phyloP scores from a whole-genome alignment of 1,139 yeast genomes.

The Tardiomyces depauwii region DNA sequence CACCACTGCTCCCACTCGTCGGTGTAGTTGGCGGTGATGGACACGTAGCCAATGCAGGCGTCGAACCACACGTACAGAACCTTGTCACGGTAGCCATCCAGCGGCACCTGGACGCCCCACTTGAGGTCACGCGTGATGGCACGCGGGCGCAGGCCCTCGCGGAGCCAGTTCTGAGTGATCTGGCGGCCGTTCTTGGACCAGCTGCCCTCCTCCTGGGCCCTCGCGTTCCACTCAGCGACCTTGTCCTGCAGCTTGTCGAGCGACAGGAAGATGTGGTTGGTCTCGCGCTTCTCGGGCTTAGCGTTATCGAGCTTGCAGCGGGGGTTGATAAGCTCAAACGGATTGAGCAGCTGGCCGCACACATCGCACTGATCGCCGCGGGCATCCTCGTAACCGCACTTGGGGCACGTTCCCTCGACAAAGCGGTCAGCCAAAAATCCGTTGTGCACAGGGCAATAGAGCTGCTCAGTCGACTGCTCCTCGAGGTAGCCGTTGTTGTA shows the following conservation, averaged over 20 bases:
- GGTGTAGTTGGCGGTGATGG: slow-evolving; percentile 91
- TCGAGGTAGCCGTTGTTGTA: slow-evolving; percentile 67
- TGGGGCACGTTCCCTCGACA: slow-evolving; percentile 97
- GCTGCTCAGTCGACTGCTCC: slow-evolving; percentile 79
- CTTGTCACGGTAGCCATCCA: slow-evolving; percentile 64
- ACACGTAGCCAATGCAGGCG: slow-evolving; percentile 92
- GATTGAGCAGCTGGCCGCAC: slow-evolving; percentile 83
- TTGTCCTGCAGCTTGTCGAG: slow-evolving; percentile 74
- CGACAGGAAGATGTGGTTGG: slow-evolving; percentile 77
- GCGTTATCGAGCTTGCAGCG: slow-evolving; percentile 88
- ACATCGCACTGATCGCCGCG: slow-evolving; percentile 99
- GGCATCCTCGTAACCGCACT: slow-evolving; percentile 90
- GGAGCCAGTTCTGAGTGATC: slow-evolving; percentile 87
- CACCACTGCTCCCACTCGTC: slow-evolving; percentile 82
- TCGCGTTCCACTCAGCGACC: slow-evolving; percentile 60
- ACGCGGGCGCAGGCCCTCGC: slow-evolving; percentile 86
- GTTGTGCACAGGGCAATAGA: slow-evolving; percentile 81
- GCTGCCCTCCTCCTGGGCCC: slow-evolving; percentile 55
- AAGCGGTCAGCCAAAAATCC: slow-evolving; percentile 93
- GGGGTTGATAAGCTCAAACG: slow-evolving; percentile 87
- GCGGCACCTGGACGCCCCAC: slow-evolving; percentile 98
- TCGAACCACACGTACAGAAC: slow-evolving; percentile 98
- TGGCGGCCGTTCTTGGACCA: slow-evolving; percentile 91
- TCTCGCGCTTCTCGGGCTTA: slow-evolving; percentile 65
- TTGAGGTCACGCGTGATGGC: slow-evolving; percentile 93